phyloP scores from a whole-genome alignment of 495 filamentous ascomycete species.

The Neurospora sp. region DNA sequence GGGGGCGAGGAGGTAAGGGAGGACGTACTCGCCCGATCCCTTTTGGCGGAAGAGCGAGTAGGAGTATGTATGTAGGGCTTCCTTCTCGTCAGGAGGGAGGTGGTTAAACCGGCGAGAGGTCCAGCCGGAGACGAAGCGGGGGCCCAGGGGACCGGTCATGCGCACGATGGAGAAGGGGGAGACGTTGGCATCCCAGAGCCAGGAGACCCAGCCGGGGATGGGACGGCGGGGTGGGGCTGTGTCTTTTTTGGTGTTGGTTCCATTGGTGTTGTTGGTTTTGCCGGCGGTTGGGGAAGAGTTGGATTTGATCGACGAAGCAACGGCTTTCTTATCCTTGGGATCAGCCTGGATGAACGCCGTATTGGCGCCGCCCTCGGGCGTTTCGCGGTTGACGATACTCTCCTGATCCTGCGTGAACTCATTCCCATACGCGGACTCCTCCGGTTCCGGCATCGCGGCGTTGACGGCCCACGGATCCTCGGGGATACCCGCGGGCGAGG shows the following conservation, averaged over 20 bases:
- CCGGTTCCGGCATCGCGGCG: constrained; percentile 68
- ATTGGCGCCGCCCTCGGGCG: constrained; percentile 8
- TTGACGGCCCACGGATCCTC: constrained; percentile 88
- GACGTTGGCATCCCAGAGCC: constrained; percentile 94
- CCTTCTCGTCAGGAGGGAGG: constrained; percentile 67
- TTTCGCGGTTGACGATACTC: constrained; percentile 33
- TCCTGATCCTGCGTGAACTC: constrained; percentile 71
- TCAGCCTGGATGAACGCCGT: constrained; percentile 7
- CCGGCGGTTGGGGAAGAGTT: background rate
- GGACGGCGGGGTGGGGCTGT: constrained; percentile 40
- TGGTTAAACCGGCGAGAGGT: constrained; percentile 86
- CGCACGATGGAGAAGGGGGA: constrained; percentile 88
- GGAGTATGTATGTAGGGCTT: constrained; percentile 80
- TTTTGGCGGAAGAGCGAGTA: constrained; percentile 90
- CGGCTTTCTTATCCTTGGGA: constrained; percentile 16
- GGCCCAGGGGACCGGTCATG: constrained; percentile 83
- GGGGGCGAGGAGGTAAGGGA: constrained; percentile 86
- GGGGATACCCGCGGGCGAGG: constrained; percentile 87
- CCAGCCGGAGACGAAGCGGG: constrained; percentile 89
- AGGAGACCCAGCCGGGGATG: constrained; percentile 73
- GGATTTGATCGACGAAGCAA: constrained; percentile 12
- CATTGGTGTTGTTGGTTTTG: background rate
- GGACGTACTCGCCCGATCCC: constrained; percentile 90
- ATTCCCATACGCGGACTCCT: constrained; percentile 54
- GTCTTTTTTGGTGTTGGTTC: background rate